phyloP scores from a whole-genome alignment of 352 stramenopile species.

The Elongisporangium anandrum region DNA sequence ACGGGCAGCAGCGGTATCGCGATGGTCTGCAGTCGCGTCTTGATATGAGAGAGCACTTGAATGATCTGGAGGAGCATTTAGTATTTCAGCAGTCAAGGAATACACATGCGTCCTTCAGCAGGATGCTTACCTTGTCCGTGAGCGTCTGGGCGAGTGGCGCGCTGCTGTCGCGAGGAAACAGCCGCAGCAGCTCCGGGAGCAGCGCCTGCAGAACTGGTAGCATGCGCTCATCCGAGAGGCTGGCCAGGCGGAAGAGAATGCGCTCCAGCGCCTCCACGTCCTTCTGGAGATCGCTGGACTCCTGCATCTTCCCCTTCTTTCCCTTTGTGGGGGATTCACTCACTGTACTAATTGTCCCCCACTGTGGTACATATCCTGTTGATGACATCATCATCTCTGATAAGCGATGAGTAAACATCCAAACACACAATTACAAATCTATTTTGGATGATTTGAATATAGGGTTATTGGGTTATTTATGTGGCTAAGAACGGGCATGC shows the following conservation, averaged over 20 bases:
- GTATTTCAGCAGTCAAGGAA: not conserved
- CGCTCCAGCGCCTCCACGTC: slow-evolving; percentile 69
- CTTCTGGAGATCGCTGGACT: slow-evolving; percentile 20
- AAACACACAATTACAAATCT: not conserved
- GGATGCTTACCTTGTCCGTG: slow-evolving; percentile 51
- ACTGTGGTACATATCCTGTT: not conserved
- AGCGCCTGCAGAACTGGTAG: slow-evolving; percentile 55
- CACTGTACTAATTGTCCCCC: not conserved
- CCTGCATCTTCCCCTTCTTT: slow-evolving; percentile 6
- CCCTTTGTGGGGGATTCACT: not conserved
- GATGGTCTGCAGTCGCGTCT: slow-evolving; percentile 64
- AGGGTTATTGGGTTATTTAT: not conserved
- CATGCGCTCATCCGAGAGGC: slow-evolving; percentile 59
- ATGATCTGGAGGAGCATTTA: slow-evolving; percentile 33
- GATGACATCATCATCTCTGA: slow-evolving; percentile 11
- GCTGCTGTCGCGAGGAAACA: slow-evolving; percentile 41
- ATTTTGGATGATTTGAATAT: not conserved
- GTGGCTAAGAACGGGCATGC: not conserved
- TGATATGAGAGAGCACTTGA: slow-evolving; percentile 67
- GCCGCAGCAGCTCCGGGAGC: slow-evolving; percentile 58
- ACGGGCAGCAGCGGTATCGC: slow-evolving; percentile 42
- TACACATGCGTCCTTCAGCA: not conserved
- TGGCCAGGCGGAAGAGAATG: slow-evolving; percentile 75
- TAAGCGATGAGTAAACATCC: not conserved
- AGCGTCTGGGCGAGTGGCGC: slow-evolving; percentile 40